Percentiles rank a stretch among this genome's conserved stretches.
Conservation (phyloP, 805 yeast species). For the Candida khao-thaluensis region DNA sequence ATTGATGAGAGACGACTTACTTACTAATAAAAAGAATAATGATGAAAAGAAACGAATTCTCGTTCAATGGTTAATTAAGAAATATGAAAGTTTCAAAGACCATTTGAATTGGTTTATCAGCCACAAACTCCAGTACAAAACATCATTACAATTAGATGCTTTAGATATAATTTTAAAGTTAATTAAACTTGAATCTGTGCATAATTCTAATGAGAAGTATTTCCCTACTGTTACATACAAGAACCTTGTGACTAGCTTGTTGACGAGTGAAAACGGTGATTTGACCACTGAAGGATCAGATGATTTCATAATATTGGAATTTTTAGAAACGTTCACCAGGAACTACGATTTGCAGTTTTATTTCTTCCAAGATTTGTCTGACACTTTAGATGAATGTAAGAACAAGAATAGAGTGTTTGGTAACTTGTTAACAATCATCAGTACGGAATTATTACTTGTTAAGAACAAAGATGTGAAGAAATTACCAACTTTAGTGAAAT, state of each 20-base stretch:
- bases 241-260: slow-evolving; percentile 34
- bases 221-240: slow-evolving; percentile 61
- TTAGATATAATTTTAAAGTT: slow-evolving; percentile 57
- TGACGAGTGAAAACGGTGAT: slow-evolving; percentile 33
- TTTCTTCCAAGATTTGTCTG: slow-evolving; percentile 53
- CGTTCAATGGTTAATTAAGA: slow-evolving; percentile 61
- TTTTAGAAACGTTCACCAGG: slow-evolving; percentile 49
- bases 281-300: slow-evolving; percentile 48
- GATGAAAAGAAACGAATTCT: slow-evolving; percentile 49
- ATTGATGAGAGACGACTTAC: slow-evolving; percentile 41
- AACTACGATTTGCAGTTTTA: slow-evolving; percentile 80
- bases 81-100: slow-evolving; percentile 54
- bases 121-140: slow-evolving; percentile 43
- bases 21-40: slow-evolving; percentile 32
- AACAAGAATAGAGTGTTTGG: slow-evolving; percentile 27
- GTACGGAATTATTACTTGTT: slow-evolving; percentile 22
- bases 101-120: slow-evolving; percentile 42
- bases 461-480: slow-evolving; percentile 25
- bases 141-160: slow-evolving; percentile 51
- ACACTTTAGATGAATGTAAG: slow-evolving; percentile 23
- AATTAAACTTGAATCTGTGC: slow-evolving; percentile 56
- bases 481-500: slow-evolving; percentile 27
- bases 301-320: slow-evolving; percentile 53
- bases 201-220: slow-evolving; percentile 51
- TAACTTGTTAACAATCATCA: slow-evolving; percentile 41